These are phyloP conservation scores for Cutaneotrichosporon mucoides DNA, from an alignment of 1,284 basidiomycete genomes.

Conservation along the genomic window DNA sequence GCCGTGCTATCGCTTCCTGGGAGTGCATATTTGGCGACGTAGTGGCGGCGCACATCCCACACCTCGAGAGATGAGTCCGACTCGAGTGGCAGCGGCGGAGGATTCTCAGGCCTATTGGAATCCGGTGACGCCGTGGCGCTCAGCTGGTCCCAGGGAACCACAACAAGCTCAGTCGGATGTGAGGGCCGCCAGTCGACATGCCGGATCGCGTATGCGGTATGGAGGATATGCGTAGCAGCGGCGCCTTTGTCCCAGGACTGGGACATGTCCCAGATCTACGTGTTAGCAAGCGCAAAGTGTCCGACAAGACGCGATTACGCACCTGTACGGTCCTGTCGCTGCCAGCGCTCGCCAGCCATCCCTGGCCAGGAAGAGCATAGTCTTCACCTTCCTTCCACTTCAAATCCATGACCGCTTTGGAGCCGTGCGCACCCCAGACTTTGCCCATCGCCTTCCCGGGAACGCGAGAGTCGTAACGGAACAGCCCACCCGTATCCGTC, in stretches of 20 bases:
- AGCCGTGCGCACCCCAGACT: constrained; percentile 70
- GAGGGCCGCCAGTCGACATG: constrained; percentile 72
- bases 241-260: constrained; percentile 50
- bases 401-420: constrained; percentile 64
- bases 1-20: constrained; percentile 29
- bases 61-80: constrained; percentile 60
- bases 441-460: constrained; percentile 63
- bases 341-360: constrained; percentile 79
- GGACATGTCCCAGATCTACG: constrained; percentile 73
- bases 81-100: constrained; percentile 19
- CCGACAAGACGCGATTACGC: constrained; percentile 13
- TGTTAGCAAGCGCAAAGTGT: neutral
- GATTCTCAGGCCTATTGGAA: constrained; percentile 10
- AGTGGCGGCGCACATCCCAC: constrained; percentile 78
- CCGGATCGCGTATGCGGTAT: constrained; percentile 69
- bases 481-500: constrained; percentile 65
- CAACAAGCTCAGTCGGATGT: constrained; percentile 70
- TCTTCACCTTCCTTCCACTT: constrained; percentile 60
- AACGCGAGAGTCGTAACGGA: constrained; percentile 72
- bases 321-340: constrained; percentile 78
- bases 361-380: constrained; percentile 47
- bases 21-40: constrained; percentile 77
- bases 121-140: constrained; percentile 4
- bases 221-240: constrained; percentile 65
- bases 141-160: constrained; percentile 39